Evolutionary conservation across 164 flowering plant species (phyloP), one percentile per base, ranked within the genome.

Genomic region (Vitis rupestris): DNA sequence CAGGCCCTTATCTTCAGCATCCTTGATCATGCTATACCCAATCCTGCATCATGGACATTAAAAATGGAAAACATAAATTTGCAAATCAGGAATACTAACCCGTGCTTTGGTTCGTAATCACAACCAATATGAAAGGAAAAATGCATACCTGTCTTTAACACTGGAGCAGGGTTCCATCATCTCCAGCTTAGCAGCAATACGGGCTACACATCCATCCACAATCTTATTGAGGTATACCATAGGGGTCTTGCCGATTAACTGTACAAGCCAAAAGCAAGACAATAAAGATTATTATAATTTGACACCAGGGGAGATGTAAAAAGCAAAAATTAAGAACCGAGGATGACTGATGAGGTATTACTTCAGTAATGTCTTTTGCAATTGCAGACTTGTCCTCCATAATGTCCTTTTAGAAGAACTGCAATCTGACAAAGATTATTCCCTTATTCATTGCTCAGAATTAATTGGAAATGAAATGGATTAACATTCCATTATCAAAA

Each of bases 221-320:
- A 81, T 61, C 13, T 71, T 64, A 74, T 83, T 81, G 54, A 83
- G 86, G 70, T 76, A 81, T 0, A 83, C 84, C 79, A 83, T 31
- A 1, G 82, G 86, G 3, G 86, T 81, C 27, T 83, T 81, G 13
- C 86, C 86, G 29, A 83, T 79, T 16, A 83, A 69, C 86, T 83
- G 71, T 58, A 50, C 10, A 29, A 44, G 1, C 11, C 8, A 30
- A 59, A 54, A 47, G 53, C 13, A 51, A 7, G 10, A 8, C 9
- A 49, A 8, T 6, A 5, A 61, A 57, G 4, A 50, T 23, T 23
- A 23, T 23, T 23, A 23, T 23, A 23, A 23, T 23, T 23, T 23
- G 27, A 23, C 27, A 0, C 27, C 27, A 71, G 23, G 12, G 19
- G 47, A 4, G 9, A 49, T 10, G 8, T 15, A 16, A 29, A 19